These are phyloP conservation scores for Mycena kentingensis DNA, from an alignment of 768 basidiomycete species.

Conservation along the genomic window DNA sequence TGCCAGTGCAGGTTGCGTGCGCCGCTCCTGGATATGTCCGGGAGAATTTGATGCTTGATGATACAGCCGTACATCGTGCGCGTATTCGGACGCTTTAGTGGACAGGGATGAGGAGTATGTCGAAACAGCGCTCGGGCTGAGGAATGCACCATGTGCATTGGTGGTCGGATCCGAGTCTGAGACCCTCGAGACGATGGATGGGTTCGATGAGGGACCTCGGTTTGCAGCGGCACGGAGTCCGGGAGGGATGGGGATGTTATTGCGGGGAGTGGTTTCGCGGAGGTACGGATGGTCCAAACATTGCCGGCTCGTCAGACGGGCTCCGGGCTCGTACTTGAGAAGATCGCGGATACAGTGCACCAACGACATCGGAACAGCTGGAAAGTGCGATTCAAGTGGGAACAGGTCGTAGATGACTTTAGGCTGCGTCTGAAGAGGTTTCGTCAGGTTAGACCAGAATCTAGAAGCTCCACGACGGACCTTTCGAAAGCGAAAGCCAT, in stretches of 20 bases:
- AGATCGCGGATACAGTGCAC: slow-evolving; percentile 92
- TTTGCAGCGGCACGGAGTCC: slow-evolving; percentile 45
- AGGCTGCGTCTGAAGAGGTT: slow-evolving; percentile 54
- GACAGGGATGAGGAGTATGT: slow-evolving; percentile 31
- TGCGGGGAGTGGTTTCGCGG: slow-evolving; percentile 70
- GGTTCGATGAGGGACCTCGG: slow-evolving; percentile 24
- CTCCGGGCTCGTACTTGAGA: slow-evolving; percentile 88
- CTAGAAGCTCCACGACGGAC: slow-evolving; percentile 45
- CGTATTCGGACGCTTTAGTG: slow-evolving; percentile 39
- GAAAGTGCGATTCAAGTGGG: slow-evolving; percentile 42
- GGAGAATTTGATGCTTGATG: slow-evolving; percentile 37
- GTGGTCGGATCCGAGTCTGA: slow-evolving; percentile 14
- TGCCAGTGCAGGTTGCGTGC: slow-evolving; percentile 31
- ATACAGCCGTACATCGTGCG: slow-evolving; percentile 34
- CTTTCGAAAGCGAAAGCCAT: slow-evolving; percentile 89
- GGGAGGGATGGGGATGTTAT: slow-evolving; percentile 64
- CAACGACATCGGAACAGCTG: slow-evolving; percentile 73
- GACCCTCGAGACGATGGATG: slow-evolving; percentile 12
- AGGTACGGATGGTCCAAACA: slow-evolving; percentile 92
- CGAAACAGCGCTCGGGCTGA: slow-evolving; percentile 11
- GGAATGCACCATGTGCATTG: slow-evolving; percentile 14
- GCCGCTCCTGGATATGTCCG: slow-evolving; percentile 27
- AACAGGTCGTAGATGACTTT: slow-evolving; percentile 74
- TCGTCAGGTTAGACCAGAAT: slow-evolving; percentile 12
- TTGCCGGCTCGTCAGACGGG: slow-evolving; percentile 81